phyloP scores from a whole-genome alignment of 139 green algal genomes.

The Micromonas commoda region DNA sequence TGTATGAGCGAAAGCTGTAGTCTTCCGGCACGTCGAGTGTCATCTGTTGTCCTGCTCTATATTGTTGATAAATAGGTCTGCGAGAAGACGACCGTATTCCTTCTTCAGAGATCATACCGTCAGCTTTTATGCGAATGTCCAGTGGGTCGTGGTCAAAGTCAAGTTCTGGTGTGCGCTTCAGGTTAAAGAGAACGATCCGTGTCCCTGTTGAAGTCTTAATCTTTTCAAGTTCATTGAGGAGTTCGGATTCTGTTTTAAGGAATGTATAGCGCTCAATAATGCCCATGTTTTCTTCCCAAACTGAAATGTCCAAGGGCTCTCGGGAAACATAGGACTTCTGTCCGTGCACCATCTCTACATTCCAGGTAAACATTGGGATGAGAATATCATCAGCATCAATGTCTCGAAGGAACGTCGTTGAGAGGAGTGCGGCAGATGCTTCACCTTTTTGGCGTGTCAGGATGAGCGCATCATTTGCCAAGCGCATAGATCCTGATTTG shows the following conservation, averaged over 20 bases:
- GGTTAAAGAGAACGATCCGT: slow-evolving; percentile 34
- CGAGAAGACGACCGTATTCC: background rate
- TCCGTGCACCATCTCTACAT: background rate
- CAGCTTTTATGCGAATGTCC: slow-evolving; percentile 26
- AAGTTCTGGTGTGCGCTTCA: slow-evolving; percentile 22
- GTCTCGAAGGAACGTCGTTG: slow-evolving; percentile 27
- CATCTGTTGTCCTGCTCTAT: slow-evolving; percentile 17
- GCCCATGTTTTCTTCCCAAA: slow-evolving; percentile 6
- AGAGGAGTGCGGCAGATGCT: slow-evolving; percentile 28
- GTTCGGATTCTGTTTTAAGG: slow-evolving; percentile 9
- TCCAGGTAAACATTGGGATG: slow-evolving; percentile 41
- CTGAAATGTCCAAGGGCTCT: background rate
- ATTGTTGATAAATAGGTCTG: slow-evolving; percentile 27
- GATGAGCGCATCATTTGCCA: slow-evolving; percentile 37
- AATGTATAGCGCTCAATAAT: slow-evolving; percentile 5
- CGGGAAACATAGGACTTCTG: background rate
- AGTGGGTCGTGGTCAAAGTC: slow-evolving; percentile 20
- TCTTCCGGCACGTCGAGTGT: slow-evolving; percentile 32
- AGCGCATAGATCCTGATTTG: slow-evolving; percentile 41
- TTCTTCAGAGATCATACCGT: background rate
- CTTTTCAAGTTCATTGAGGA: slow-evolving; percentile 18
- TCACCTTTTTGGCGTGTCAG: slow-evolving; percentile 27
- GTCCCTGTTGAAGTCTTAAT: slow-evolving; percentile 15
- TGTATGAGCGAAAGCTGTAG: slow-evolving; percentile 33
- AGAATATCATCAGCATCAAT: slow-evolving; percentile 28